Evolutionary conservation across 306 rosid genomes (phyloP), one percentile per base, ranked within the genome.

Genomic region (Prunus salicina): DNA sequence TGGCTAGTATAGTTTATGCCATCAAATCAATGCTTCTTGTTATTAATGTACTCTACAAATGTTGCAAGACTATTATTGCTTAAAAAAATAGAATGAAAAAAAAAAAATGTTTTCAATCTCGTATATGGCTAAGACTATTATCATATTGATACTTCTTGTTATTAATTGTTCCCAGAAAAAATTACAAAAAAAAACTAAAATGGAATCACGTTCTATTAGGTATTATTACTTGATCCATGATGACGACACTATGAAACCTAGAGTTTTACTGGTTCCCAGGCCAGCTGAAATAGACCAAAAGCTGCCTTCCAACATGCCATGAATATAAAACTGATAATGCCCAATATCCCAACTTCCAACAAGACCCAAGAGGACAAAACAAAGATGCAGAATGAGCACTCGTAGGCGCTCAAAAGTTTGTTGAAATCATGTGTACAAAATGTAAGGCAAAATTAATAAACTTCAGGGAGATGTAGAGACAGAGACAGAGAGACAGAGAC

Each of bases 331-430:
- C 18, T 52, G 30, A 19, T 52, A 71, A 11, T 12, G 32, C 4
- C 15, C 38, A 38, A 12, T 72, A 72, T 32, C 41, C 57, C 65
- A 56, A 71, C 64, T 52, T 53, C 46, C 76, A 6, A 34, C 2
- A 55, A 62, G 46, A 47, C 16, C 67, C 67, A 15, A 45, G 43
- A 49, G 25, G 34, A 15, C 10, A 15, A 72, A 46, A 57, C 67
- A 58, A 73, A 69, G 43, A 56, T 72, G 52, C 52, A 72, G 76
- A 72, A 53, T 20, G 28, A 20, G 75, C 28, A 32, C 32, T 10
- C 22, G 8, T 14, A 52, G 49, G 41, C 20, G 27, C 61, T 55
- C 6, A 10, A 41, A 20, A 41, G 7, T 41, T 72, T 56, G 22
- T 55, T 6, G 20, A 71, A 52, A 71, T 53, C 50, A 52, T 18